Evolutionary conservation across 441 rosid species (phyloP).

Genomic region (Croton laevigatus): DNA sequence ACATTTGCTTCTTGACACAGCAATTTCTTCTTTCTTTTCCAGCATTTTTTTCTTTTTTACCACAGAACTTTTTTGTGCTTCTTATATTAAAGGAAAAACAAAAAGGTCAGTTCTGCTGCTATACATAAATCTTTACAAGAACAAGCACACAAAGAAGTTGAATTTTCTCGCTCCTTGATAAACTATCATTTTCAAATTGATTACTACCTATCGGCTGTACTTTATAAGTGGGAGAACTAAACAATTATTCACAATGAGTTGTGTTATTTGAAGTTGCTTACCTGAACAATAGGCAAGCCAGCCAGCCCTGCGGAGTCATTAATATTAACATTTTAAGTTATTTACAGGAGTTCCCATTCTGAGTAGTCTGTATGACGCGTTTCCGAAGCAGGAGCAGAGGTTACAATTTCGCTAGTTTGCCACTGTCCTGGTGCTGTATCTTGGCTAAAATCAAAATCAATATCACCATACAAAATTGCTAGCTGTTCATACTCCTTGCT

Average conservation of each 20-base stretch:
- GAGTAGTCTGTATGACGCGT: conserved; percentile 32
- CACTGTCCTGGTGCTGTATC: conserved; percentile 15
- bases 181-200: neutral
- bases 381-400: conserved; percentile 20
- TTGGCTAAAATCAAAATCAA: conserved; percentile 34
- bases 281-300: conserved; percentile 11
- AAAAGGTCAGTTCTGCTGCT: no score
- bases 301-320: conserved; percentile 7
- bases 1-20: neutral
- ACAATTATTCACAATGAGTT: conserved; percentile 14
- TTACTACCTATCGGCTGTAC: conserved; percentile 9
- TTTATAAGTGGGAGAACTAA: neutral
- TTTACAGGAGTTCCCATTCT: conserved; percentile 75
- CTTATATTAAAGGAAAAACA: no score
- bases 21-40: neutral
- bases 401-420: conserved; percentile 25
- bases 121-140: no score
- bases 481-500: conserved; percentile 74
- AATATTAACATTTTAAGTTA: neutral
- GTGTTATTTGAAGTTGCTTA: conserved; percentile 11
- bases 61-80: no score
- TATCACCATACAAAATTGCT: conserved; percentile 67
- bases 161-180: neutral
- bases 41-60: neutral
- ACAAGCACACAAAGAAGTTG: neutral